phyloP scores from a whole-genome alignment of 2,329 filamentous ascomycete genomes.

The Sporothrix inflata region DNA sequence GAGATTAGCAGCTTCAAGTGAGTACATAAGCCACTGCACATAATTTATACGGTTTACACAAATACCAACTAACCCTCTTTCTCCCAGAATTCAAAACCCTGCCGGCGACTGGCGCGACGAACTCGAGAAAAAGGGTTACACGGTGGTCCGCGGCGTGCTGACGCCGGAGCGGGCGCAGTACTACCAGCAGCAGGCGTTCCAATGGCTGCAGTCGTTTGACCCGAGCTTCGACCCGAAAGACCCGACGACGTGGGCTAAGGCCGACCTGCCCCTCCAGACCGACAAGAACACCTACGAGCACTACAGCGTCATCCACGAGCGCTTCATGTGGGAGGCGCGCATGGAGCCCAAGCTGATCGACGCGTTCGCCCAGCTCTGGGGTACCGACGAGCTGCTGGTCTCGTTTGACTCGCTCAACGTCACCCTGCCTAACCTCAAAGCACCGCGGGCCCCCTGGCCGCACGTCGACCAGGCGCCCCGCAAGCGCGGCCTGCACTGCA shows the following conservation, averaged over 20 bases:
- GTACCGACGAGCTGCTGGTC: slow-evolving; percentile 42
- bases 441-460: slow-evolving; percentile 17
- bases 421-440: slow-evolving; percentile 23
- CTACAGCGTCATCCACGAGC: slow-evolving; percentile 44
- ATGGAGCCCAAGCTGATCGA: slow-evolving; percentile 44
- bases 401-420: slow-evolving; percentile 45
- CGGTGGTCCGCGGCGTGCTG: slow-evolving; percentile 12
- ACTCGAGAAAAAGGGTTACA: slow-evolving; percentile 22
- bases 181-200: slow-evolving; percentile 40
- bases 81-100: slow-evolving; percentile 20
- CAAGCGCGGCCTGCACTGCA: slow-evolving; percentile 21
- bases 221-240: slow-evolving; percentile 35
- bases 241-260: slow-evolving; percentile 42
- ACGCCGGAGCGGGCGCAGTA: slow-evolving; percentile 31
- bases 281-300: slow-evolving; percentile 39
- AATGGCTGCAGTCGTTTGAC: slow-evolving; percentile 34
- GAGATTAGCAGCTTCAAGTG: slow-evolving; percentile 19
- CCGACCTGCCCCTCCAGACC: slow-evolving; percentile 44
- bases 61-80: background rate
- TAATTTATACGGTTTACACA: background rate
- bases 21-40: background rate
- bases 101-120: slow-evolving; percentile 21
- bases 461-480: slow-evolving; percentile 29
- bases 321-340: slow-evolving; percentile 45
- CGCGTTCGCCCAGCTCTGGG: slow-evolving; percentile 45